Evolutionary conservation across 306 rosid species (phyloP).

Genomic region (Astragalus glycyphyllos): DNA sequence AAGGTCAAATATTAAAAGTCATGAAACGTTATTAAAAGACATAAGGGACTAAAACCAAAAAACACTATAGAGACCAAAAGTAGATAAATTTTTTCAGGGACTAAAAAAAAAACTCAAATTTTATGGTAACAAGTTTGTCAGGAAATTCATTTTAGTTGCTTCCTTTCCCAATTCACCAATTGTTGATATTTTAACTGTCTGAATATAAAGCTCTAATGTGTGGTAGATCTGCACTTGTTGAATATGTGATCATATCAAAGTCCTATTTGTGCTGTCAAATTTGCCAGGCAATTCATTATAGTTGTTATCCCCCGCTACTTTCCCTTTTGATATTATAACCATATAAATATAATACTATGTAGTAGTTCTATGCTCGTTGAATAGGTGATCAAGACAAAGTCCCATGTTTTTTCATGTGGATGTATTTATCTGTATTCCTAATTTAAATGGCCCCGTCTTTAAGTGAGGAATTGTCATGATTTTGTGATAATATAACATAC

Average conservation of each 20-base stretch:
- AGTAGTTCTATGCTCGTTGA: not conserved
- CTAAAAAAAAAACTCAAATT: too few species aligned
- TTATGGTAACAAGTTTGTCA: not conserved
- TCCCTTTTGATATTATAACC: not conserved
- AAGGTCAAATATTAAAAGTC: too few species aligned
- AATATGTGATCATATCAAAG: conserved; percentile 4
- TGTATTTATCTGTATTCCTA: not conserved
- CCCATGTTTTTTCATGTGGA: not conserved
- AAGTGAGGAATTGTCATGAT: not conserved
- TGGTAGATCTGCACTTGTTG: conserved; percentile 7
- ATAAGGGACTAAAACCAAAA: too few species aligned
- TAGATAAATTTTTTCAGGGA: too few species aligned
- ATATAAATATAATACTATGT: not conserved
- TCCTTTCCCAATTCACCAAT: not conserved
- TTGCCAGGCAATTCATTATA: not conserved
- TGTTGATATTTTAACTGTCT: conserved; percentile 1
- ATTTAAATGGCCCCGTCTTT: not conserved
- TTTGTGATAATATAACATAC: not conserved
- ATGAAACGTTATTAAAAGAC: too few species aligned
- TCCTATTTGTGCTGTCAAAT: conserved; percentile 10
- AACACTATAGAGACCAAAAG: too few species aligned
- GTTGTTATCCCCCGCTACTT: not conserved
- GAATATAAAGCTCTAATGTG: not conserved
- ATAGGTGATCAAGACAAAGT: not conserved
- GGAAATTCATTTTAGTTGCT: conserved; percentile 3